Evolutionary conservation across 495 filamentous ascomycete genomes (phyloP).

Genomic region (Hyaloscypha bicolor): DNA sequence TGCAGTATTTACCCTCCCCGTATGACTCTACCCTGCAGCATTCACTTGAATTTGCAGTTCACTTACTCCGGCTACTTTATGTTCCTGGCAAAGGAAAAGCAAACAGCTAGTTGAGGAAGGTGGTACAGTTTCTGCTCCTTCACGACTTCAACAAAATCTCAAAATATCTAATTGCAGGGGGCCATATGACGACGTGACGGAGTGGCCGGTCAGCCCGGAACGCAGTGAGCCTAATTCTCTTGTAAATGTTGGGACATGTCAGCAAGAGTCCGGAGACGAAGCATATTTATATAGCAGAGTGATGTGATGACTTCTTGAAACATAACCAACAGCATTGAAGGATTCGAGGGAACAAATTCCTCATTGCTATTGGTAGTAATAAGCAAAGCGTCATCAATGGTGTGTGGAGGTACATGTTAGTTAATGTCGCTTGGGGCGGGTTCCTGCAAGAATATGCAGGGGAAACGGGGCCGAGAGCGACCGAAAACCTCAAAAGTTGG

Average conservation of each 20-base stretch:
- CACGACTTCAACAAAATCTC: background rate
- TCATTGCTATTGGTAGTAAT: background rate
- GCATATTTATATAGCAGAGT: background rate
- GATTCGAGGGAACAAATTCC: conserved; percentile 2
- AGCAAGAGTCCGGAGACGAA: background rate
- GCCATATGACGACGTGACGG: background rate
- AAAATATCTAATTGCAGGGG: background rate
- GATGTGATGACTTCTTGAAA: conserved; percentile 14
- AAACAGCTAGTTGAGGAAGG: background rate
- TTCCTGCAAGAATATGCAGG: background rate
- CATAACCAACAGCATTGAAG: conserved; percentile 18
- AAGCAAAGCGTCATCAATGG: background rate
- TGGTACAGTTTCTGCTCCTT: background rate
- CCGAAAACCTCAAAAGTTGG: background rate
- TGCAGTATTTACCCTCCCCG: background rate
- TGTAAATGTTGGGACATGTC: background rate
- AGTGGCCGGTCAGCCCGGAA: background rate
- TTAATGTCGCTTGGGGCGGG: conserved; percentile 10
- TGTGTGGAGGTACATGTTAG: background rate
- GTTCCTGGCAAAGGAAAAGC: background rate
- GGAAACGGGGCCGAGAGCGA: background rate
- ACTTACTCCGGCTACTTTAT: background rate
- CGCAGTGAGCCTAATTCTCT: conserved; percentile 15
- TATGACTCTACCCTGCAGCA: background rate
- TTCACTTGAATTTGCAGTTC: background rate